Evolutionary conservation across 2,329 filamentous ascomycete genomes (phyloP).

Genomic region (Cyclaneusma minus): DNA sequence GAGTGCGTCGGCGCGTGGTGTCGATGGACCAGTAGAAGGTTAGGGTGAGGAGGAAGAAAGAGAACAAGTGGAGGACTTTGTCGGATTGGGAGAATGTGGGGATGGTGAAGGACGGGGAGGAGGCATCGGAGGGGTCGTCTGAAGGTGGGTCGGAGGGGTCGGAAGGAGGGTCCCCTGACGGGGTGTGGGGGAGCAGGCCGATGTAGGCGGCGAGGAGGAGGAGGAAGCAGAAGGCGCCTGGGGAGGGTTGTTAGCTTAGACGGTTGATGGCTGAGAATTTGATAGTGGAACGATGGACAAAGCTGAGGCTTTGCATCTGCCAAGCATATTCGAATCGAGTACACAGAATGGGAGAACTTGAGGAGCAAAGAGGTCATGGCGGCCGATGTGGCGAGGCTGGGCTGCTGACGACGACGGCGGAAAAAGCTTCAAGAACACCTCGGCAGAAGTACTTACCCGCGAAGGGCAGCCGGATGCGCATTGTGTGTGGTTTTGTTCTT

Average conservation of each 20-base stretch:
- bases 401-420: too few species aligned
- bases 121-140: slow-evolving; percentile 34
- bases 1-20: slow-evolving; percentile 67
- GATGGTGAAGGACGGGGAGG: slow-evolving; percentile 39
- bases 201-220: slow-evolving; percentile 63
- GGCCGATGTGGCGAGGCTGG: too few species aligned
- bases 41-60: slow-evolving; percentile 79
- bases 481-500: slow-evolving; percentile 20
- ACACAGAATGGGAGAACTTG: too few species aligned
- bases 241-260: slow-evolving; percentile 6
- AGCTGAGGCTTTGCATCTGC: too few species aligned
- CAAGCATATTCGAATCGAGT: too few species aligned
- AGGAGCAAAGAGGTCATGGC: too few species aligned
- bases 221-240: slow-evolving; percentile 56
- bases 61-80: slow-evolving; percentile 74
- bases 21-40: slow-evolving; percentile 96
- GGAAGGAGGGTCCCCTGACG: slow-evolving; percentile 26
- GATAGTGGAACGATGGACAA: too few species aligned
- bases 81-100: slow-evolving; percentile 57
- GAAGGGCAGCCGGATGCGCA: slow-evolving; percentile 81
- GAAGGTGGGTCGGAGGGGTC: slow-evolving; percentile 22
- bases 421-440: too few species aligned
- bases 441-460: slow-evolving; percentile 69
- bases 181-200: slow-evolving; percentile 68
- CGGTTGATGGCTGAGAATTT: slow-evolving; percentile 4